These are phyloP conservation scores for Phytophthora quininea DNA, from an alignment of 352 stramenopile genomes.

Conservation along the genomic window DNA sequence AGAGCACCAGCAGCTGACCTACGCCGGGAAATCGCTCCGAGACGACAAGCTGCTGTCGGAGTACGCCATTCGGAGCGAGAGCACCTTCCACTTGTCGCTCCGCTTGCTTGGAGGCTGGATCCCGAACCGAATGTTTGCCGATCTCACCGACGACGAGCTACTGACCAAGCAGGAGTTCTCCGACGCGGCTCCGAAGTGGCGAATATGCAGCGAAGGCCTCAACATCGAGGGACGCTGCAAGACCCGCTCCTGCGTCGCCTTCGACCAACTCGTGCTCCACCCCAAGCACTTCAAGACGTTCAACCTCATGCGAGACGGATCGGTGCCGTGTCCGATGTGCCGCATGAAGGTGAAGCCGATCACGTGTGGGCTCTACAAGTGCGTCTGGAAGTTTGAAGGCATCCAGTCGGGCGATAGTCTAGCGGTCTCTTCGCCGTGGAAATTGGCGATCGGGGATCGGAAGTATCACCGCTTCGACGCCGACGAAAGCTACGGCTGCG, in stretches of 20 bases:
- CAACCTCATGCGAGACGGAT: constrained; percentile 13
- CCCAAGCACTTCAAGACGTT: constrained; percentile 9
- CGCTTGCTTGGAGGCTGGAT: constrained; percentile 47
- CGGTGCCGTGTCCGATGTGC: constrained; percentile 16
- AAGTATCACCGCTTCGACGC: constrained; percentile 31
- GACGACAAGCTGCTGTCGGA: constrained; percentile 86
- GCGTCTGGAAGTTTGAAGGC: constrained; percentile 45
- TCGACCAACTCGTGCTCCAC: constrained; percentile 18
- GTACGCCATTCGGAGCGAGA: constrained; percentile 91
- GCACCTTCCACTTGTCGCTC: constrained; percentile 86
- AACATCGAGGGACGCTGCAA: constrained; percentile 37
- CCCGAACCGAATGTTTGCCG: constrained; percentile 11
- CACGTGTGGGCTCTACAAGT: constrained; percentile 32
- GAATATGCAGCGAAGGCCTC: constrained; percentile 18
- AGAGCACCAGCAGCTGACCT: constrained; percentile 92
- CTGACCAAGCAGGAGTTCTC: constrained; percentile 11
- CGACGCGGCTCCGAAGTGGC: constrained; percentile 12
- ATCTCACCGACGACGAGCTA: constrained; percentile 17
- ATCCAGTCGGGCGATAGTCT: neutral
- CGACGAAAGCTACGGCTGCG: constrained; percentile 16
- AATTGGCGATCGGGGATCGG: constrained; percentile 1
- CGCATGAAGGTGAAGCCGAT: constrained; percentile 6
- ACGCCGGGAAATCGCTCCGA: constrained; percentile 90
- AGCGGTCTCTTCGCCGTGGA: constrained; percentile 30
- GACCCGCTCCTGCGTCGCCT: constrained; percentile 17